Conservation (phyloP, 306 rosid genomes). For the Purshia tridentata region DNA sequence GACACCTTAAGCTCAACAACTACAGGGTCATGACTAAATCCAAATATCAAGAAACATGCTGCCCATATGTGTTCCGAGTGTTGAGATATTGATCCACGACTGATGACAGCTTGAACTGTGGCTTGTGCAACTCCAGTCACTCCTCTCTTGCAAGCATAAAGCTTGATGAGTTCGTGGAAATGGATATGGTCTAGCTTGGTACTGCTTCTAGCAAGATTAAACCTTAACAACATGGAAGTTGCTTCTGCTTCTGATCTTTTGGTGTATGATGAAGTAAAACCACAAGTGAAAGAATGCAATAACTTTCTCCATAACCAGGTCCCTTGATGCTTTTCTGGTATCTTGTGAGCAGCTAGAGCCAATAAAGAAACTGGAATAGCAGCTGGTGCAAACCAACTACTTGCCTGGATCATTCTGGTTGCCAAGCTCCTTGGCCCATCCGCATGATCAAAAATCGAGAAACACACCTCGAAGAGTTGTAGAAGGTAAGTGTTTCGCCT, state of each 20-base stretch:
- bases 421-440: constrained; percentile 88
- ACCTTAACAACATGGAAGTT: constrained; percentile 74
- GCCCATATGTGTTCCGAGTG: constrained; percentile 78
- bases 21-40: constrained; percentile 72
- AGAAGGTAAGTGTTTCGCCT: constrained; percentile 64
- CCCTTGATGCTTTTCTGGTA: constrained; percentile 54
- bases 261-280: constrained; percentile 53
- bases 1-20: constrained; percentile 70
- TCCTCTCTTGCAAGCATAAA: constrained; percentile 67
- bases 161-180: constrained; percentile 59
- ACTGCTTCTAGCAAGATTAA: constrained; percentile 64
- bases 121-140: constrained; percentile 62
- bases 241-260: constrained; percentile 78
- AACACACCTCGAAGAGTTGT: constrained; percentile 84
- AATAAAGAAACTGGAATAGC: constrained; percentile 62
- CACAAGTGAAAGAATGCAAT: constrained; percentile 53
- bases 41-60: constrained; percentile 72
- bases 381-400: constrained; percentile 87
- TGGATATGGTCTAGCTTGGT: constrained; percentile 54
- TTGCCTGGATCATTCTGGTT: constrained; percentile 74
- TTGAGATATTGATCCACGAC: constrained; percentile 49
- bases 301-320: constrained; percentile 52
- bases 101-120: constrained; percentile 64
- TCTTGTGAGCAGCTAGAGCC: constrained; percentile 65
- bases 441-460: constrained; percentile 88